phyloP scores from a whole-genome alignment of 306 rosid species.

The Gillenia trifoliata region DNA sequence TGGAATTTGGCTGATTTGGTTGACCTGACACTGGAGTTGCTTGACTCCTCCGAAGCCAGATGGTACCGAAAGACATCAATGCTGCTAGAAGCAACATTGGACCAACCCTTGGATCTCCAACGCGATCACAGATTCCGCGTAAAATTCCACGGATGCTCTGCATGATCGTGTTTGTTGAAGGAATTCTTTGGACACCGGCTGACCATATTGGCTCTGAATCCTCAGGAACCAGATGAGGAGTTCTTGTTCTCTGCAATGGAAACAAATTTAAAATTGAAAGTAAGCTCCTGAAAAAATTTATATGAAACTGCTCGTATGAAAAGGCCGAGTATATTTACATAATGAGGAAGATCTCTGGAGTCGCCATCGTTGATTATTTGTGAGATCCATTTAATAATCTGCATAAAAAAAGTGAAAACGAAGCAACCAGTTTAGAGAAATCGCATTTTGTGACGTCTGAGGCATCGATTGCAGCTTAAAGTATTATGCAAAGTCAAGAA shows the following conservation, averaged over 20 bases:
- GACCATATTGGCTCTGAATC: slow-evolving; percentile 62
- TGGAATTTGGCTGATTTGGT: slow-evolving; percentile 37
- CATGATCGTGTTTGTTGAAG: slow-evolving; percentile 37
- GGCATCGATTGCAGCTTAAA: background rate
- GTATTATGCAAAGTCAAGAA: background rate
- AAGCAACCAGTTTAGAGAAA: background rate
- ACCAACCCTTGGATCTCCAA: slow-evolving; percentile 83
- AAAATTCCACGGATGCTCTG: slow-evolving; percentile 31
- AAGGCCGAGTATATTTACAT: slow-evolving; percentile 40
- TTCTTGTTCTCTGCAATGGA: slow-evolving; percentile 52
- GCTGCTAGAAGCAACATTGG: slow-evolving; percentile 78
- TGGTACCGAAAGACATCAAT: slow-evolving; percentile 61
- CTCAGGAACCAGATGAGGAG: slow-evolving; percentile 73
- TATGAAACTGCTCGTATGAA: background rate
- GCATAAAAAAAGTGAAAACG: slow-evolving; percentile 7
- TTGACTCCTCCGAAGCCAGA: slow-evolving; percentile 74
- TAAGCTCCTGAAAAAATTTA: background rate
- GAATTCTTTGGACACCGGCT: slow-evolving; percentile 40
- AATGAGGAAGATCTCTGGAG: slow-evolving; percentile 75
- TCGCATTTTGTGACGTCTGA: background rate
- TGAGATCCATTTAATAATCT: slow-evolving; percentile 80
- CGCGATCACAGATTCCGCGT: slow-evolving; percentile 38
- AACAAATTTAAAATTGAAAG: background rate
- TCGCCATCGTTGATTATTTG: slow-evolving; percentile 77
- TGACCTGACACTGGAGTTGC: slow-evolving; percentile 30